These are phyloP conservation scores for Saturnispora besseyi DNA, from an alignment of 805 yeast species.

Conservation along the genomic window DNA sequence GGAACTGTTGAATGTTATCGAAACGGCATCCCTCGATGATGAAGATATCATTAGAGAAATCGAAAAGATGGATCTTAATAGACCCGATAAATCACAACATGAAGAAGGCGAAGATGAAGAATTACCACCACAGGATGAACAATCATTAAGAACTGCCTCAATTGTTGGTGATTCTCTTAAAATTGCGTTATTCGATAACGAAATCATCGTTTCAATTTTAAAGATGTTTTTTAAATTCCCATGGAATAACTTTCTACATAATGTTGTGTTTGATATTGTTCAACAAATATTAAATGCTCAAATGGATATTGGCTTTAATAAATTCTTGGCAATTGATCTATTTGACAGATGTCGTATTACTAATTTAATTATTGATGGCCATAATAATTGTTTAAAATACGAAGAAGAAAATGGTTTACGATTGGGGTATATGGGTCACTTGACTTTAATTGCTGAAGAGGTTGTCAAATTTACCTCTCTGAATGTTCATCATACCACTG, in stretches of 20 bases:
- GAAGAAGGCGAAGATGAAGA: conserved; percentile 15
- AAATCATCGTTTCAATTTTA: conserved; percentile 58
- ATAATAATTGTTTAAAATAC: conserved; percentile 38
- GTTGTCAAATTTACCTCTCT: conserved; percentile 55
- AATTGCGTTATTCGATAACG: conserved; percentile 68
- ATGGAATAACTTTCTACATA: conserved; percentile 96
- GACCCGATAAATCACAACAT: conserved; percentile 18
- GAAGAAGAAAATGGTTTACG: conserved; percentile 48
- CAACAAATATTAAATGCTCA: conserved; percentile 87
- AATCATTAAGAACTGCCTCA: conserved; percentile 42
- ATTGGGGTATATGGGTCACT: conserved; percentile 54
- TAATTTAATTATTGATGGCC: conserved; percentile 47
- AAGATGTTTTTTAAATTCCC: conserved; percentile 75
- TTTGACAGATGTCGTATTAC: conserved; percentile 46
- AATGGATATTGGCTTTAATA: conserved; percentile 35
- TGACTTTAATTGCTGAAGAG: conserved; percentile 49
- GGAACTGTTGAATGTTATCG: conserved; percentile 20
- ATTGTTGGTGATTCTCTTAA: conserved; percentile 85
- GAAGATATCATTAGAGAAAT: conserved; percentile 28
- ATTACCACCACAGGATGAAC: conserved; percentile 16
- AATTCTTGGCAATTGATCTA: conserved; percentile 29
- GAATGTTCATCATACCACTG: conserved; percentile 50
- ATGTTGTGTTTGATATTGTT: conserved; percentile 89
- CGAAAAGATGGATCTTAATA: conserved; percentile 23
- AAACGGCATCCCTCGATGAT: conserved; percentile 24